Evolutionary conservation across 345 rosid genomes (phyloP).

Genomic region (Citrus trifoliata): DNA sequence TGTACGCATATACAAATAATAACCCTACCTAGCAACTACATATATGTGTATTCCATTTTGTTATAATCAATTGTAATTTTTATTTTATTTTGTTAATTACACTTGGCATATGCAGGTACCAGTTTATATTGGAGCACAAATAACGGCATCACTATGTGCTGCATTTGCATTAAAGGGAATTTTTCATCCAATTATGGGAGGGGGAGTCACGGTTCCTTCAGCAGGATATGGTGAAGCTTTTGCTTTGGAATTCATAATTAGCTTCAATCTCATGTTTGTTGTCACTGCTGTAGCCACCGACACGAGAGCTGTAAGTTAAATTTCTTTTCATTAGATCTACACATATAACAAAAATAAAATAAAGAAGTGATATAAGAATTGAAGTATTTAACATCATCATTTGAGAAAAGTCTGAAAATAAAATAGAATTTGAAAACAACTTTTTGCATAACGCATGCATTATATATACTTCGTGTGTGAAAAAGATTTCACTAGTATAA

Average conservation of each 20-base stretch:
- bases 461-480: neutral
- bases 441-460: neutral
- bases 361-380: neutral
- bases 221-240: conserved; percentile 62
- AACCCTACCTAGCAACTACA: neutral
- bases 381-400: neutral
- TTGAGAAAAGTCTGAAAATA: neutral
- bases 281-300: conserved; percentile 94
- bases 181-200: conserved; percentile 66
- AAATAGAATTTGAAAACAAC: too few species aligned
- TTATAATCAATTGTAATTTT: too few species aligned
- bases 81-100: neutral
- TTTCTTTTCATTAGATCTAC: too few species aligned
- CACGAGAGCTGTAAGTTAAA: conserved; percentile 73
- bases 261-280: conserved; percentile 90
- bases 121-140: conserved; percentile 66
- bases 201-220: conserved; percentile 83
- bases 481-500: neutral
- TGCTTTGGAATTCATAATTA: conserved; percentile 77
- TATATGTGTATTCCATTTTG: neutral
- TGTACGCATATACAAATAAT: conserved; percentile 18
- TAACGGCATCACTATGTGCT: conserved; percentile 66
- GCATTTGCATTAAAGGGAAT: conserved; percentile 64
- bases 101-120: conserved; percentile 45
- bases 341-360: neutral